Evolutionary conservation across 2,329 filamentous ascomycete species (phyloP).

Genomic region (Penicillium griseofulvum): DNA sequence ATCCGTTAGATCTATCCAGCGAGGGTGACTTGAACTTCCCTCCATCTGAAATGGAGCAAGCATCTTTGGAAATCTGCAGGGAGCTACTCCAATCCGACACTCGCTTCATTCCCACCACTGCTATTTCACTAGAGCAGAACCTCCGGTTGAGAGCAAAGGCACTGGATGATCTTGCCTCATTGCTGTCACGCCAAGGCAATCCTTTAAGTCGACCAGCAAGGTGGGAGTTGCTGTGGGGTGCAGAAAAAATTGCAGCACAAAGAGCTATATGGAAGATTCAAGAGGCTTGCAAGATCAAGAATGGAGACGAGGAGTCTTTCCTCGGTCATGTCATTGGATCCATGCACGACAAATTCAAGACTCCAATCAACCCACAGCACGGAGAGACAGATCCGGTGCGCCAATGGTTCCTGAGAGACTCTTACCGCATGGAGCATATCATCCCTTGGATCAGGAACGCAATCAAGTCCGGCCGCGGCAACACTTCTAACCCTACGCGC

Average conservation of each 20-base stretch:
- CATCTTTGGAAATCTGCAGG: constrained; percentile 73
- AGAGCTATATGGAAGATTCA: constrained; percentile 77
- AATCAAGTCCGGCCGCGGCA: constrained; percentile 69
- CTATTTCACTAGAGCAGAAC: constrained; percentile 77
- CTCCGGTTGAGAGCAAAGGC: constrained; percentile 70
- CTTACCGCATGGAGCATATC: constrained; percentile 69
- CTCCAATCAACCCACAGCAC: constrained; percentile 59
- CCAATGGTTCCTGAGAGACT: constrained; percentile 81
- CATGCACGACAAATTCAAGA: constrained; percentile 74
- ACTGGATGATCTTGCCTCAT: constrained; percentile 69
- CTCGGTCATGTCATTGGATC: constrained; percentile 71
- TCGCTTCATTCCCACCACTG: constrained; percentile 68
- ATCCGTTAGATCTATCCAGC: constrained; percentile 80
- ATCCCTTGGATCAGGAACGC: constrained; percentile 76
- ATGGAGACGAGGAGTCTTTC: constrained; percentile 65
- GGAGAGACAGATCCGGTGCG: constrained; percentile 76
- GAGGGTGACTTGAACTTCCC: constrained; percentile 66
- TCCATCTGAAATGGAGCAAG: constrained; percentile 67
- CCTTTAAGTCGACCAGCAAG: constrained; percentile 65
- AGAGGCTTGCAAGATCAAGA: constrained; percentile 61
- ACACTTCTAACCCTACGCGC: constrained; percentile 52
- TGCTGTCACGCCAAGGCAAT: constrained; percentile 63
- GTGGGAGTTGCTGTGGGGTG: constrained; percentile 83
- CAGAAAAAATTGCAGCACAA: constrained; percentile 84
- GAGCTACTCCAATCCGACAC: constrained; percentile 79